phyloP scores from a whole-genome alignment of 306 rosid species.

The Abrus precatorius region DNA sequence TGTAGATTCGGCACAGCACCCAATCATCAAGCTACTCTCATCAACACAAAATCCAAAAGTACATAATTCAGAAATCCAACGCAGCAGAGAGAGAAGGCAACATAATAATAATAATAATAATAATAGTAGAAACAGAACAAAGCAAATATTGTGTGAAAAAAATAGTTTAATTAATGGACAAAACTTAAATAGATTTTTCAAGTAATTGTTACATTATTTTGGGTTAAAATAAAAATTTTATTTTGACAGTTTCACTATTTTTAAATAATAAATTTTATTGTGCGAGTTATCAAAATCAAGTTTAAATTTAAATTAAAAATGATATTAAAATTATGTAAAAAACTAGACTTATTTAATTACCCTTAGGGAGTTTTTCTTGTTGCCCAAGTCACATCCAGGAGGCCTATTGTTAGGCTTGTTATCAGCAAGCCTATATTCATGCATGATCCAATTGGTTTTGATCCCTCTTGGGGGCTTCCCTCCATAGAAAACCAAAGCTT shows the following conservation, averaged over 20 bases:
- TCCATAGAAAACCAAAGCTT: constrained; percentile 92
- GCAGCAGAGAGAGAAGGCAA: neutral
- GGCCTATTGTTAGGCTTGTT: constrained; percentile 74
- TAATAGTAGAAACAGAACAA: neutral
- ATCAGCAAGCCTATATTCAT: constrained; percentile 83
- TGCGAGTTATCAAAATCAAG: neutral
- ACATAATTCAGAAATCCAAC: neutral
- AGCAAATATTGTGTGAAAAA: neutral
- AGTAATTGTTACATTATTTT: too few relatives aligned
- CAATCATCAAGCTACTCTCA: constrained; percentile 83
- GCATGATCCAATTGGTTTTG: constrained; percentile 99
- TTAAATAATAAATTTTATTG: neutral
- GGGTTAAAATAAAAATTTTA: too few relatives aligned
- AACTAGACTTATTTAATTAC: constrained; percentile 46
- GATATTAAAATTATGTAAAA: too few relatives aligned
- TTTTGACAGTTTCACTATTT: too few relatives aligned
- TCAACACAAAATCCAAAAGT: constrained; percentile 6
- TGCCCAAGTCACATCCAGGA: constrained; percentile 76
- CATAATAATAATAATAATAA: neutral
- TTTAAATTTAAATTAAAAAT: too few relatives aligned
- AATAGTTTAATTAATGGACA: neutral
- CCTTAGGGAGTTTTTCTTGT: constrained; percentile 93
- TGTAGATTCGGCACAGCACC: constrained; percentile 95
- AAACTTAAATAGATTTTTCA: neutral
- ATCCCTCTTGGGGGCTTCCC: constrained; percentile 94